Base-by-base conservation (phyloP, 139 green algal genomes). In the Bryopsis sp. region DNA sequence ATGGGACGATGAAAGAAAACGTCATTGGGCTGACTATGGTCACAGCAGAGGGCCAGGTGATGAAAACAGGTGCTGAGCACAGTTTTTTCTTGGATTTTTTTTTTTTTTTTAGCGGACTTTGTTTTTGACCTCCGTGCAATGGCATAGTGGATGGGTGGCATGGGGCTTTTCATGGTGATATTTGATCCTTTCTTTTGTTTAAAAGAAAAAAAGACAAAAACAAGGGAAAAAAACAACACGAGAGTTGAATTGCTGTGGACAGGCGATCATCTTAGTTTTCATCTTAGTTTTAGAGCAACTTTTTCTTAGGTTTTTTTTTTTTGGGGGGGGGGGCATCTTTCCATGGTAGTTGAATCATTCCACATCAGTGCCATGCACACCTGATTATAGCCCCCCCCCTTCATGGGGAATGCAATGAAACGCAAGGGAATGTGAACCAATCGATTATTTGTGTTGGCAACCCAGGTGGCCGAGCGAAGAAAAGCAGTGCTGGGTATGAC, bases 1-100 rank as follows among this genome's bases (percentile, higher is more conserved):
- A 90, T 59, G 84, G 84, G 36, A 90, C 84, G 28, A 90, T 90
- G 84, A 65, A 80, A 1, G 84, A 90, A 28, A 81, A 79, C 31
- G 81, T 90, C 46, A 68, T 85, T 15, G 79, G 75, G 0, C 63
- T 88, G 39, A 83, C 75, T 2, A 82, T 76, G 2, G 83, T 85
- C 5, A 62, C 88, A 67, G 70, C 83, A 3, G 68, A 81, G 29
- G 82, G 82, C 24, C 47, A 58, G n/a, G 31, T 80, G 6, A 69
- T 78, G 15, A 35, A 48, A 7, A 81, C 75, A 5, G 76, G 76
- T 50, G n/a, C n/a, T n/a, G n/a, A n/a, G n/a, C n/a, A n/a, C n/a
- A n/a, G n/a, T n/a, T n/a, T n/a, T n/a, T n/a, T n/a, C n/a, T n/a
- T n/a, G n/a, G n/a, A n/a, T n/a, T n/a, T n/a, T n/a, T n/a, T n/a